Evolutionary conservation across 352 stramenopile species (phyloP), one percentile per base, ranked within the genome.

Genomic region (Phytophthora megakarya): DNA sequence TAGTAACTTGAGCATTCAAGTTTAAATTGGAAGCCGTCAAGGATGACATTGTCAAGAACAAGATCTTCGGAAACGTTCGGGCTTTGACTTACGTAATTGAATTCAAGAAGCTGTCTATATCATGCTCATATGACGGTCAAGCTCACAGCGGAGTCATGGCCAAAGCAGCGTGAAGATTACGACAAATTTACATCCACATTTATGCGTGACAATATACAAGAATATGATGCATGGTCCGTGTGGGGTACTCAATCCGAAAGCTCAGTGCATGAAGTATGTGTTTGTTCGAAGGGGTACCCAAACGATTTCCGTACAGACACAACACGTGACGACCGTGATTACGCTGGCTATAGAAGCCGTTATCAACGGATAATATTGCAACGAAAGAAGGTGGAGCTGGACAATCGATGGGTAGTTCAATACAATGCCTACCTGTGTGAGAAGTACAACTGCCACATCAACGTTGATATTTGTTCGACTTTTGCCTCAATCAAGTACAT

Each of bases 391-490:
- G n/a, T n/a, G n/a, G n/a, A n/a, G n/a, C n/a, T 15, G 33, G 11
- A 9, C n/a, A 15, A 40, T 40, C 33, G 11, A 5, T 40, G n/a
- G 33, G 37, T 10, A 5, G 37, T 43, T 8, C 37, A 15, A 3
- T 23, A 43, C 13, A 43, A 43, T 10, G 16, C 37, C 37, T 43
- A 43, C n/a, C 22, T 43, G 16, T 43, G 16, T n/a, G 16, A 43
- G 37, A 43, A 43, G 37, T 43, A 43, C 16, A 43, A 43, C 10
- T 43, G 37, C 37, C 37, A 43, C n/a, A 43, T 43, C n/a, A 43
- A 43, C 13, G 13, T 43, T 5, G 37, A 43, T 3, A 22, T 43
- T 13, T 43, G 37, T 10, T 23, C 13, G 9, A n/a, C 16, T 8
- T 23, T 43, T 43, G 22, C 16, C 11, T 15, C 37, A 22, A n/a